Base-by-base conservation (phyloP, 176 grass and related monocot genomes). In the Oryza meridionalis region DNA sequence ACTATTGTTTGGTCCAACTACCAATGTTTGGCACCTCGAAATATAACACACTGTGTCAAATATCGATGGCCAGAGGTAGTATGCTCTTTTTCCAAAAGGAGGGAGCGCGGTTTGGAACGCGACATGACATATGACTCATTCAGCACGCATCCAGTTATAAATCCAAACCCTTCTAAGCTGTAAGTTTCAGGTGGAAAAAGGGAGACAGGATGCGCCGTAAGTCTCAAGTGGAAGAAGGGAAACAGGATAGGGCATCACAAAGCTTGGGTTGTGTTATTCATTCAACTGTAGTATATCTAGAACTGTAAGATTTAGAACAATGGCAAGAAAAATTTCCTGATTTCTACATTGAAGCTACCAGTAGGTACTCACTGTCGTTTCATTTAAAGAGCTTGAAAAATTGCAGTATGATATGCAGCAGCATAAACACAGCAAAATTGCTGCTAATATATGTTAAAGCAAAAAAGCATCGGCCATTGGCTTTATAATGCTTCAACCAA, bases 331-430 rank as follows among this genome's bases (percentile, higher is more conserved):
- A 8, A 58, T 58, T 58, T n/a, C 50, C 50, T 19, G 50, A 40
- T 16, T 80, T 33, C 26, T 19, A 15, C 16, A 24, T 31, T 32
- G 21, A n/a, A 75, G 35, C 8, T 69, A 84, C 42, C 26, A 9
- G 38, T 46, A 75, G 67, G 33, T 37, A 37, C 5, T 53, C 7
- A 3, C 25, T 85, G 35, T 15, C 17, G 17, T 76, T 44, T 69
- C 11, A 7, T 33, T 19, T 37, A 3, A 49, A 83, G 15, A 69
- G 25, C 1, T 45, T 47, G 21, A 1, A 10, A 1, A 10, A 42
- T 75, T 76, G 16, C 63, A 31, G 75, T 65, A 55, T 24, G 10
- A 72, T 65, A 72, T 46, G 45, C 25, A 50, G 59, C 59, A 51
- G 31, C 16, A 44, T 81, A 58, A n/a, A 3, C 17, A 58, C 17